Base-by-base conservation (phyloP, 352 stramenopile species). In the Pseudoperonospora humuli region DNA sequence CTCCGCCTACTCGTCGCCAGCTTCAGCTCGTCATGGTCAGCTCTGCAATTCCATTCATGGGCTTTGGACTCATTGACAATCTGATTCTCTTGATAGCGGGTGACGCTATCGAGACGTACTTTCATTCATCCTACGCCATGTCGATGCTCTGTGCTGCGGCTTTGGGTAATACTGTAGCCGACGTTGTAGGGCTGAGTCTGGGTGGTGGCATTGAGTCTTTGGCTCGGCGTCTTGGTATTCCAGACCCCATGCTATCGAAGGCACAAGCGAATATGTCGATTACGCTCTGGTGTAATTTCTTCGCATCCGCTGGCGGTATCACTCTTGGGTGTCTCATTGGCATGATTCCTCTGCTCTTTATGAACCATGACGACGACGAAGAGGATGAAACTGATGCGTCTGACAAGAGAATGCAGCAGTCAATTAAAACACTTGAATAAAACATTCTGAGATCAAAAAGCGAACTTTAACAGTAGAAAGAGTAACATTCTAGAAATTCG, bases 41-140 rank as follows among this genome's bases (percentile, higher is more conserved):
- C 36, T 84, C 79, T 8, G 75, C 74, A 19, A 86, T 91, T 33
- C 80, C 81, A 11, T 90, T 90, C 54, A 63, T 90, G 9, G 79
- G 75, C 36, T 94, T 94, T 61, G 80, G 80, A 18, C 71, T 94
- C 26, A 72, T 89, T 0, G 80, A 92, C 63, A 92, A 94, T 54
- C 68, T 88, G 53, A n/a, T n/a, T 45, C 86, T 91, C 65, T 61
- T 94, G 37, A 67, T 78, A 5, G 88, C 87, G 0, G 94, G 95
- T 7, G 93, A 98, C 48, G 87, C 94, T 25, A 97, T 98, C 45
- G 93, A 98, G 61, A 81, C 81, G 26, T 80, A 93, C 35, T 83
- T 98, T 34, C 93, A 96, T 41, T 70, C 95, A n/a, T 75, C 73
- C 19, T 83, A 98, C 47, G 92, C 90, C n/a, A n/a, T n/a, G n/a